Percentiles rank a stretch among this genome's conserved stretches.
phyloP scores from a whole-genome alignment of 805 yeast genomes.

The Cyberlindnera petersonii region DNA sequence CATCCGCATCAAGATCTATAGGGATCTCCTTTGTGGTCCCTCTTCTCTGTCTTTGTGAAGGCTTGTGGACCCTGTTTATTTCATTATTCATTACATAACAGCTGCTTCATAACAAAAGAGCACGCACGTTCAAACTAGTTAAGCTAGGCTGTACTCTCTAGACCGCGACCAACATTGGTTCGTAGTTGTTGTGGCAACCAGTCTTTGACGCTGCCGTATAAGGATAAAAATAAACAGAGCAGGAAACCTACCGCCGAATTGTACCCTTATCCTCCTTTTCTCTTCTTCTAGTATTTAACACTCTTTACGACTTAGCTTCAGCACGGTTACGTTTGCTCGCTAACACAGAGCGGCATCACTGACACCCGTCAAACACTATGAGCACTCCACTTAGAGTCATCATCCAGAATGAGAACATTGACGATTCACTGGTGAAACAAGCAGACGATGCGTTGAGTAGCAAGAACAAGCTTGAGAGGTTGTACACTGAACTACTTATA shows the following conservation, averaged over 20 bases:
- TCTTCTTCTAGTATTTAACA: too few species aligned
- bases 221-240: slow-evolving; percentile 1
- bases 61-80: not conserved
- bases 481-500: slow-evolving; percentile 22
- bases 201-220: not conserved
- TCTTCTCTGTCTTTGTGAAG: not conserved
- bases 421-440: too few species aligned
- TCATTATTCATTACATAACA: too few species aligned
- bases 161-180: too few species aligned
- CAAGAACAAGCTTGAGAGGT: slow-evolving; percentile 17
- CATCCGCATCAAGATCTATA: not conserved
- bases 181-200: too few species aligned
- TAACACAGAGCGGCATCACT: not conserved
- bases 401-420: slow-evolving; percentile 3
- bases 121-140: too few species aligned
- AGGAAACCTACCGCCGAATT: too few species aligned
- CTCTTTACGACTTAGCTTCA: too few species aligned
- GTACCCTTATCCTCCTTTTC: too few species aligned
- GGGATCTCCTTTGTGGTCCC: not conserved
- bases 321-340: too few species aligned
- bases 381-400: not conserved
- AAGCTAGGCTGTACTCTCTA: too few species aligned
- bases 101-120: too few species aligned
- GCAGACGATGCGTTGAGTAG: not conserved
- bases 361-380: not conserved